Percentiles rank a stretch among this genome's conserved stretches.
These are phyloP conservation scores for Nemania sp. DNA, from an alignment of 2,329 filamentous ascomycete genomes.

Conservation along the genomic window DNA sequence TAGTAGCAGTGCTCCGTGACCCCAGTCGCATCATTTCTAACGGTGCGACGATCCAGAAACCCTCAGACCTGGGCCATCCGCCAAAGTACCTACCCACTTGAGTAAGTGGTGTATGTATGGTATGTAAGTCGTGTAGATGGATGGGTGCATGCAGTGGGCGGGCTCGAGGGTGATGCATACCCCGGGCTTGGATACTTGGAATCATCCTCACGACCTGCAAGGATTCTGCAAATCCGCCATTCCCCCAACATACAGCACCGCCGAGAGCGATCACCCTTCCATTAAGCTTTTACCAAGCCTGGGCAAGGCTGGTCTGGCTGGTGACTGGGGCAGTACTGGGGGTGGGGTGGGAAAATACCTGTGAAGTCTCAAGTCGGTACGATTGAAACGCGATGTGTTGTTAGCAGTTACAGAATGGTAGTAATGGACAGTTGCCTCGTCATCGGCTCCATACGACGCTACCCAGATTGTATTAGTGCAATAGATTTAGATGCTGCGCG, in stretches of 20 bases:
- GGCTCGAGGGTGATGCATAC: slow-evolving; percentile 6
- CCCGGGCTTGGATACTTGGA: slow-evolving; percentile 5
- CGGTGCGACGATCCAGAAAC: slow-evolving; percentile 19
- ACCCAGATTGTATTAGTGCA: background rate
- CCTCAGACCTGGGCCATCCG: slow-evolving; percentile 23
- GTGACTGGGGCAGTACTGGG: background rate
- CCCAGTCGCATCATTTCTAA: slow-evolving; percentile 29
- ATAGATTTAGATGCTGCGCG: background rate
- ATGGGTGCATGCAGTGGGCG: no score
- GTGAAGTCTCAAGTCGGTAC: slow-evolving; percentile 25
- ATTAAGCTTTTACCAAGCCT: slow-evolving; percentile 34
- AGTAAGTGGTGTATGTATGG: no score
- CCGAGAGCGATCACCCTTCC: background rate
- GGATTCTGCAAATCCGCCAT: background rate
- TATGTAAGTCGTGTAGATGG: background rate
- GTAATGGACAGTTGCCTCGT: slow-evolving; percentile 17
- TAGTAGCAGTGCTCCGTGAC: slow-evolving; percentile 6
- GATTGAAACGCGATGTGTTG: slow-evolving; percentile 33
- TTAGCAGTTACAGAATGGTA: slow-evolving; percentile 34
- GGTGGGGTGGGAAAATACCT: background rate
- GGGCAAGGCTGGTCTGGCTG: slow-evolving; percentile 25
- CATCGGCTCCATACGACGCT: slow-evolving; percentile 5
- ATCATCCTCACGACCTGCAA: background rate
- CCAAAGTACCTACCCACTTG: background rate
- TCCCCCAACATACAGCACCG: slow-evolving; percentile 1